phyloP scores from a whole-genome alignment of 2,329 filamentous ascomycete species.

The Ceratocystis eucalypticola region DNA sequence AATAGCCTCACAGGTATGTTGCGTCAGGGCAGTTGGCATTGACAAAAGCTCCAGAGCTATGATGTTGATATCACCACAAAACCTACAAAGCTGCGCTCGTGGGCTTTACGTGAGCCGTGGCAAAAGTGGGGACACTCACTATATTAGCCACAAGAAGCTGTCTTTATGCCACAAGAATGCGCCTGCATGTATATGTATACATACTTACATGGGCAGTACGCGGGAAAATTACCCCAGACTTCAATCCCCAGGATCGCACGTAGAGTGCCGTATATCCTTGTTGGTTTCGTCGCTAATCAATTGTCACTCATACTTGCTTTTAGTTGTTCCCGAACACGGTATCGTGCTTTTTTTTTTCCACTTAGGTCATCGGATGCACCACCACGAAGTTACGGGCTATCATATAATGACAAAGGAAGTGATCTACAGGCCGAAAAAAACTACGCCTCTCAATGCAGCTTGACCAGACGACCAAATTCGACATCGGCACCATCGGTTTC shows the following conservation, averaged over 20 bases:
- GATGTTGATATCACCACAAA: neutral
- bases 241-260: neutral
- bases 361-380: neutral
- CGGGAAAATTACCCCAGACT: neutral
- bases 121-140: neutral
- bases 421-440: neutral
- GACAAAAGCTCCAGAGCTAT: slow-evolving; percentile 1
- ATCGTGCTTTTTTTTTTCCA: neutral
- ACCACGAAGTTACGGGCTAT: neutral
- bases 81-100: neutral
- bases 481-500: neutral
- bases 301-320: neutral
- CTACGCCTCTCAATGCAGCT: neutral
- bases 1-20: neutral
- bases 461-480: neutral
- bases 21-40: neutral
- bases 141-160: neutral
- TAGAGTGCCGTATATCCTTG: neutral
- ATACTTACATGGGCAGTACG: neutral
- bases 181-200: neutral
- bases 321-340: neutral
- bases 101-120: neutral
- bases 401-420: neutral
- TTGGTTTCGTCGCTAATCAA: neutral
- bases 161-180: neutral